Base-by-base conservation (phyloP, 495 filamentous ascomycete genomes). In the Podospora didyma region DNA sequence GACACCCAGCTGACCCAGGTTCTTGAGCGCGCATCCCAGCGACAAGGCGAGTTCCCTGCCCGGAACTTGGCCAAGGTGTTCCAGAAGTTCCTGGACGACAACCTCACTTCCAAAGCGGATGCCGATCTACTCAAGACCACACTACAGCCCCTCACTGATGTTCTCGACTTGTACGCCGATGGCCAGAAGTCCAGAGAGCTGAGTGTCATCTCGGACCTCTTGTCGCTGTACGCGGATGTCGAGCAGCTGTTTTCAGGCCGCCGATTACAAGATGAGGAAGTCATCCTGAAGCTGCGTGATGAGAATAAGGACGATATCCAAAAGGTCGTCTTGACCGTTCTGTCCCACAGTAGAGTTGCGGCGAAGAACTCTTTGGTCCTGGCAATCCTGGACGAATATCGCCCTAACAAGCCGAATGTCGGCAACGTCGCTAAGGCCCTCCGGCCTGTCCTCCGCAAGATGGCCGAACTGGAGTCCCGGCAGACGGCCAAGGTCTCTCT, bases 341-440 rank as follows among this genome's bases (percentile, higher is more conserved):
- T 97, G 23, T 97, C 95, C 17, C 94, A 98, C 73, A 96, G 90
- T 71, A 85, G 87, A 50, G 88, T 95, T 46, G 87, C 85, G 39
- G 86, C 92, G 21, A 98, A 98, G 85, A 97, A 96, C 75, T 94
- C 96, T 69, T 79, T 98, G 21, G 79, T 97, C 50, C 75, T 97
- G 35, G 91, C 94, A 31, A 94, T 97, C 49, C 77, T 98, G 23
- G 90, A 96, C 2, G 88, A 94, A 73, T 98, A 97, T 73, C 86
- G 88, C 20, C 94, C 94, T 17, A 97, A 97, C 76, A 94, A 89
- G 74, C 92, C 95, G 35, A 84, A 89, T 53, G 86, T 86, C 56
- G 89, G 88, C 64, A 94, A 96, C 57, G 85, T 98, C 49, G 86
- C 80, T 63, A 96, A 92, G 70, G 82, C 92, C 72, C 92, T 98